Conservation (phyloP, 331 rosid genomes). For the Rhamnella rubrinervis region DNA sequence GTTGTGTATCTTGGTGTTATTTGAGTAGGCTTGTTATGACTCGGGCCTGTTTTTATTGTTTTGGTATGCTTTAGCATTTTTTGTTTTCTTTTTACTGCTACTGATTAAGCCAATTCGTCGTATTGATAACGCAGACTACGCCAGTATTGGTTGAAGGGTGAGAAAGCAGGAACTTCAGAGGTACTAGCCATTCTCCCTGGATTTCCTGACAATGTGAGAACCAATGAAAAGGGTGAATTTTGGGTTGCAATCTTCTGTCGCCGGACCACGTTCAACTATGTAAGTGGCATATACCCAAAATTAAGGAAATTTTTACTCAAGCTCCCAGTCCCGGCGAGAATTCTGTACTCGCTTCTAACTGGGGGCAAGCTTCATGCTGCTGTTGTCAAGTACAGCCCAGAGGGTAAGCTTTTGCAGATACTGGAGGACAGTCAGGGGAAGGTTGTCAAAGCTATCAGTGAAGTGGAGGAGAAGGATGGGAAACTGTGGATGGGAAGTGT, state of each 20-base stretch:
- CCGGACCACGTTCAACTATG: slow-evolving; percentile 33
- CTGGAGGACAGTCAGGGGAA: slow-evolving; percentile 84
- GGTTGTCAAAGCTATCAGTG: slow-evolving; percentile 81
- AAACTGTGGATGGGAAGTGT: slow-evolving; percentile 90
- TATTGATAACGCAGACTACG: slow-evolving; percentile 42
- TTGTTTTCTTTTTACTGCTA: neutral
- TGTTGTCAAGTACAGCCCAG: slow-evolving; percentile 70
- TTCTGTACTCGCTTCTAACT: slow-evolving; percentile 58
- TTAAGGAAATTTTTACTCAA: slow-evolving; percentile 61
- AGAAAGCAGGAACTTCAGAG: slow-evolving; percentile 78
- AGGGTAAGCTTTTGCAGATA: slow-evolving; percentile 76
- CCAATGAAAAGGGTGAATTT: slow-evolving; percentile 76
- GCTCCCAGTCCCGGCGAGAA: slow-evolving; percentile 73
- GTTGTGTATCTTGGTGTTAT: too few relatives aligned
- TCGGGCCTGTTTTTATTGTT: too few relatives aligned
- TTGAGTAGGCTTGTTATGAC: too few relatives aligned
- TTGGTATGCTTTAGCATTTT: too few relatives aligned
- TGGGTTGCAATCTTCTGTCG: slow-evolving; percentile 88
- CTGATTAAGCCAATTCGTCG: neutral
- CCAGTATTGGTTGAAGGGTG: slow-evolving; percentile 87
- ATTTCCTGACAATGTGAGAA: slow-evolving; percentile 83
- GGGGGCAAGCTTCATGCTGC: slow-evolving; percentile 63
- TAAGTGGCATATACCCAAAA: slow-evolving; percentile 51
- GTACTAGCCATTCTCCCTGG: slow-evolving; percentile 74
- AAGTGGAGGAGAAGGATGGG: slow-evolving; percentile 90